Evolutionary conservation across 192 early-diverging fungal genomes (phyloP).

Genomic region (Geosiphon pyriformis): DNA sequence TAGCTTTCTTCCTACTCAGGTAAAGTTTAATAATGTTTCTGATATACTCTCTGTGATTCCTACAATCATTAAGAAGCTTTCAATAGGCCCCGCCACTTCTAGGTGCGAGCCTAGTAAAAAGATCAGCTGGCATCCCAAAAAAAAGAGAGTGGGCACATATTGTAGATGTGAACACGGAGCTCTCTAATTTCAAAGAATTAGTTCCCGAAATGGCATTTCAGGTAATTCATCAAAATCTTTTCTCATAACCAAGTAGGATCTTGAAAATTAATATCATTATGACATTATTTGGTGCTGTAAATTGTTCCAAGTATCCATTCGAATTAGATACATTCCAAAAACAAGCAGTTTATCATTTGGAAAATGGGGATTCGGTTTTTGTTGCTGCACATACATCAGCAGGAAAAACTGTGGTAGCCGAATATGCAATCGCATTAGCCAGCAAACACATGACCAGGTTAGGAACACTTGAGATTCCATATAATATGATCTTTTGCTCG

Average conservation of each 20-base stretch:
- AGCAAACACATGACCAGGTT: slow-evolving; percentile 86
- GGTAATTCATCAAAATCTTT: slow-evolving; percentile 36
- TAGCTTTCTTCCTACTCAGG: slow-evolving; percentile 28
- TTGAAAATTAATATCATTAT: not conserved
- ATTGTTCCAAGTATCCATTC: slow-evolving; percentile 69
- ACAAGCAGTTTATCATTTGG: slow-evolving; percentile 92
- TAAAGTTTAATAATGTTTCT: not conserved
- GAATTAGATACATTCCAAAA: slow-evolving; percentile 98
- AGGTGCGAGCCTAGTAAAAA: slow-evolving; percentile 11
- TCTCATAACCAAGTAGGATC: too few relatives aligned
- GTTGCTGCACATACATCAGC: slow-evolving; percentile 98
- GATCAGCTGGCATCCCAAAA: slow-evolving; percentile 22
- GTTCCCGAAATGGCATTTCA: slow-evolving; percentile 85
- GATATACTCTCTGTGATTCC: slow-evolving; percentile 27
- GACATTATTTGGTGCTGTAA: not conserved
- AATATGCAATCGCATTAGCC: slow-evolving; percentile 94
- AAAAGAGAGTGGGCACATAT: slow-evolving; percentile 87
- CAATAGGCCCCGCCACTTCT: slow-evolving; percentile 10
- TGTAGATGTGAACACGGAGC: slow-evolving; percentile 78
- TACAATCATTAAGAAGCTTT: slow-evolving; percentile 25
- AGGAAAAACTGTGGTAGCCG: slow-evolving; percentile 97
- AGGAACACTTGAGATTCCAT: not conserved
- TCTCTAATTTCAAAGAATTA: slow-evolving; percentile 84
- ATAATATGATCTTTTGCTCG: slow-evolving; percentile 13
- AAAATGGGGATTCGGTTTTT: slow-evolving; percentile 93